phyloP scores from a whole-genome alignment of 2,329 filamentous ascomycete species.

The Hyphodiscus sp. region DNA sequence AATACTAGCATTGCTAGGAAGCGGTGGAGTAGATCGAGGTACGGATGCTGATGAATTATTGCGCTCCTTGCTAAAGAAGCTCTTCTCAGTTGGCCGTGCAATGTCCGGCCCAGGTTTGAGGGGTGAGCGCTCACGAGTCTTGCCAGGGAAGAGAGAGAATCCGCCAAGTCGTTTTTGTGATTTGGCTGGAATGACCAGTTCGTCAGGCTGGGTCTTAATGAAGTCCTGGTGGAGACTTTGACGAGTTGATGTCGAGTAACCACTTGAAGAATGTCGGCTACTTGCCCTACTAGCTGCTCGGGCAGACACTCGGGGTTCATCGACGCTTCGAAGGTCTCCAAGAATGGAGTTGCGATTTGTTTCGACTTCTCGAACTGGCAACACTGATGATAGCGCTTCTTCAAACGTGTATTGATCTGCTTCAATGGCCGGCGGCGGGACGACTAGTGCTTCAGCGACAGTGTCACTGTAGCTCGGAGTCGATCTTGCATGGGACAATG shows the following conservation, averaged over 20 bases:
- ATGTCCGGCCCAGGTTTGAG: not conserved
- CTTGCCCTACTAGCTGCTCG: constrained; percentile 4
- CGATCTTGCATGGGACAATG: not conserved
- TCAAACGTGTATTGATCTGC: not conserved
- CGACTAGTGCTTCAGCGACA: not conserved
- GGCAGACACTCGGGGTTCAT: not conserved
- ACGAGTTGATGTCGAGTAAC: constrained; percentile 1
- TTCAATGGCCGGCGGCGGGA: not conserved
- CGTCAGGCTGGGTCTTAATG: not conserved
- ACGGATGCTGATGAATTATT: not conserved
- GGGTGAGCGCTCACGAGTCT: not conserved
- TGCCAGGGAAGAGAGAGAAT: constrained; percentile 14
- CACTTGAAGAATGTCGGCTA: constrained; percentile 10
- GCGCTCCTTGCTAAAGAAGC: not conserved
- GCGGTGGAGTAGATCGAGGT: not conserved
- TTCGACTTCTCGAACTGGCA: not conserved
- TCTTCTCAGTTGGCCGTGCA: not conserved
- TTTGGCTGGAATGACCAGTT: constrained; percentile 2
- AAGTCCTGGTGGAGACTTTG: not conserved
- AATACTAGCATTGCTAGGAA: not conserved
- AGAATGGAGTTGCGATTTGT: not conserved
- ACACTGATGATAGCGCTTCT: not conserved
- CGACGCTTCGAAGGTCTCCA: not conserved
- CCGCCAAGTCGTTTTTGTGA: constrained; percentile 6
- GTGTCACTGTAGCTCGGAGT: not conserved